These are phyloP conservation scores for Podospora bellae-mahoneyi DNA, from an alignment of 495 filamentous ascomycete genomes.

Conservation along the genomic window DNA sequence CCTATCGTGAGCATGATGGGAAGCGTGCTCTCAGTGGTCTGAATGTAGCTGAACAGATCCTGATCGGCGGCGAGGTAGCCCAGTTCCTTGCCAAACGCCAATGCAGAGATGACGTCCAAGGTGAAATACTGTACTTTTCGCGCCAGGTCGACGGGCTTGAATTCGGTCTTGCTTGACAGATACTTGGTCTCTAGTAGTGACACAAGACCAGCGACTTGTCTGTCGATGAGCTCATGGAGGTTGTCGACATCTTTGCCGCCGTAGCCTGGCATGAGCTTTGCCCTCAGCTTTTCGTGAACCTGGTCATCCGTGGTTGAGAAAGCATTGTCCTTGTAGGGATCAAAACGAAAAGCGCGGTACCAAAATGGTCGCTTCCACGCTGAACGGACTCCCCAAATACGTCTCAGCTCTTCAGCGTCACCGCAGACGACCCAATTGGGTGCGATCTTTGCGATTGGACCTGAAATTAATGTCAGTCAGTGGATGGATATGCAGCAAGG, in stretches of 20 bases:
- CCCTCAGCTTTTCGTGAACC: background rate
- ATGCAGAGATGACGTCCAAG: constrained; percentile 62
- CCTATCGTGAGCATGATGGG: constrained; percentile 21
- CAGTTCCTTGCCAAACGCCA: constrained; percentile 60
- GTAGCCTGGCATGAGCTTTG: constrained; percentile 8
- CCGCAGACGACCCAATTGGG: background rate
- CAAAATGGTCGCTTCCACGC: background rate
- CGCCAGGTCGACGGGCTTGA: constrained; percentile 50
- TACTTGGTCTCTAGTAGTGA: constrained; percentile 43
- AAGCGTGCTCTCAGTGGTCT: constrained; percentile 17
- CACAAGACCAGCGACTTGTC: constrained; percentile 42
- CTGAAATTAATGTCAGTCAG: background rate
- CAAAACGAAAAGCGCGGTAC: background rate
- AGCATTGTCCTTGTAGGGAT: background rate
- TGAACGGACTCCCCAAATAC: background rate
- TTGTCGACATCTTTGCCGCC: constrained; percentile 13
- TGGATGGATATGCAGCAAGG: background rate
- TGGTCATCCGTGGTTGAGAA: background rate
- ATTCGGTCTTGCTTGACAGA: constrained; percentile 38
- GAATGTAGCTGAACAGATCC: constrained; percentile 49
- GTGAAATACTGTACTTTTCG: constrained; percentile 52
- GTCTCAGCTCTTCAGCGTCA: background rate
- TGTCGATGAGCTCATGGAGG: constrained; percentile 15
- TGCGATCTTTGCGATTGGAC: background rate
- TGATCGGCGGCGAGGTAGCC: constrained; percentile 57